Base-by-base conservation (phyloP, 1,139 yeast species). In the Suhomyces anneliseae region DNA sequence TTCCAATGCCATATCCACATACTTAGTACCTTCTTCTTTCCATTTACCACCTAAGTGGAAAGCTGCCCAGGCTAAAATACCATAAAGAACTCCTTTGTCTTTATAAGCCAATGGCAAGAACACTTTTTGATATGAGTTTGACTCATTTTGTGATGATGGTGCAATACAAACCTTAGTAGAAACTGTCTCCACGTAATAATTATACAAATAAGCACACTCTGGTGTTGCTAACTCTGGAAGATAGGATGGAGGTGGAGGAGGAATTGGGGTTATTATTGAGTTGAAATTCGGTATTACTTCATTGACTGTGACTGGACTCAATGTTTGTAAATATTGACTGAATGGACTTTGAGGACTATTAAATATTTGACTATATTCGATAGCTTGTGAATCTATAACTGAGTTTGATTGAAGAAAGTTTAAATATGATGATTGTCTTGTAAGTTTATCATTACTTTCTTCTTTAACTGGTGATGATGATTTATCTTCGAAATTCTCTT, bases 51-150 rank as follows among this genome's bases (percentile, higher is more conserved):
- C 85, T 47, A 79, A 61, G 60, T 83, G 85, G 61, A 82, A 81
- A 0, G 89, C 89, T 1, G 93, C 80, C 93, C 95, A 87, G 0
- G 93, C 90, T 43, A 88, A 66, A 7, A 88, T 73, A 2, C 87
- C 82, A 61, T 83, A 82, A 42, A 88, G 66, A 2, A 87, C 87
- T 0, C 92, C 87, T 37, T 73, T 71, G 56, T 86, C 87, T 46
- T 73, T 70, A 46, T 83, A 83, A 0, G 95, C 93, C 76, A 88
- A 79, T 1, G 95, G 93, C 36, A 88, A 67, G 60, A 87, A 87
- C n/a, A 87, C 83, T 37, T 82, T 82, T 47, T 82, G 79, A 60
- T 83, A 88, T 55, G 84, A 81, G 59, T 87, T 88, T 33, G 85
- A 81, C 33, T 76, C 81, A 42, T 61, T 70, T 65, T 52, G 74